These are phyloP conservation scores for Pulveroboletus sp. DNA, from an alignment of 768 basidiomycete genomes.

Conservation along the genomic window DNA sequence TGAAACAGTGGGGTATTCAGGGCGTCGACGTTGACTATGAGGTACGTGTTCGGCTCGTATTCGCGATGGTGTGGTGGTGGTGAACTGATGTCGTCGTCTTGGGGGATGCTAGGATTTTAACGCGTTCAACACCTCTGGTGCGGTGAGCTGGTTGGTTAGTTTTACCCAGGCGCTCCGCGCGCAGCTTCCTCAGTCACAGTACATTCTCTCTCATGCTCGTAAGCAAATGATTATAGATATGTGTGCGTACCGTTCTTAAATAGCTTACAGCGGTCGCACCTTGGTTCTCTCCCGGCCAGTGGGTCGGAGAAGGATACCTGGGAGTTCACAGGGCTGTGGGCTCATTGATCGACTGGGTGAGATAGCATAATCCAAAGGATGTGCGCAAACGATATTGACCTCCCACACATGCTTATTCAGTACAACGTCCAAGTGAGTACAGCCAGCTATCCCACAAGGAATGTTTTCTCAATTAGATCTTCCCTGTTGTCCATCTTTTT, in stretches of 20 bases:
- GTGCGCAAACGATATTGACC: neutral
- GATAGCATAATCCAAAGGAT: neutral
- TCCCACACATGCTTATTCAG: constrained; percentile 14
- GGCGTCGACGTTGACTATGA: constrained; percentile 55
- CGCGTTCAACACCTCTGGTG: constrained; percentile 36
- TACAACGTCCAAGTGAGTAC: constrained; percentile 39
- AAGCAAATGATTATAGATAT: constrained; percentile 3
- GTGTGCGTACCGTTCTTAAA: neutral
- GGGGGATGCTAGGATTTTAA: constrained; percentile 46
- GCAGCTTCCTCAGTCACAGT: constrained; percentile 29
- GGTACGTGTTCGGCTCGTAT: constrained; percentile 9
- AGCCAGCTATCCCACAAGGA: neutral
- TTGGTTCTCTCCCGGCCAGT: constrained; percentile 35
- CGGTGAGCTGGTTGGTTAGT: constrained; percentile 44
- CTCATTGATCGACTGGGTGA: constrained; percentile 42
- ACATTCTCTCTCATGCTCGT: constrained; percentile 35
- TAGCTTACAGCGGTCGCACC: constrained; percentile 37
- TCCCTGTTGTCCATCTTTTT: neutral
- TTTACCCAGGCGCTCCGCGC: constrained; percentile 28
- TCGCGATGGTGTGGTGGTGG: neutral
- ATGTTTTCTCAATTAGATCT: neutral
- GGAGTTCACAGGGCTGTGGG: constrained; percentile 36
- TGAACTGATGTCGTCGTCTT: neutral
- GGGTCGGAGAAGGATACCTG: constrained; percentile 41
- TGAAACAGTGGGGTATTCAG: constrained; percentile 41